Evolutionary conservation across 352 stramenopile genomes (phyloP).

Genomic region (Phytophthora vignae): DNA sequence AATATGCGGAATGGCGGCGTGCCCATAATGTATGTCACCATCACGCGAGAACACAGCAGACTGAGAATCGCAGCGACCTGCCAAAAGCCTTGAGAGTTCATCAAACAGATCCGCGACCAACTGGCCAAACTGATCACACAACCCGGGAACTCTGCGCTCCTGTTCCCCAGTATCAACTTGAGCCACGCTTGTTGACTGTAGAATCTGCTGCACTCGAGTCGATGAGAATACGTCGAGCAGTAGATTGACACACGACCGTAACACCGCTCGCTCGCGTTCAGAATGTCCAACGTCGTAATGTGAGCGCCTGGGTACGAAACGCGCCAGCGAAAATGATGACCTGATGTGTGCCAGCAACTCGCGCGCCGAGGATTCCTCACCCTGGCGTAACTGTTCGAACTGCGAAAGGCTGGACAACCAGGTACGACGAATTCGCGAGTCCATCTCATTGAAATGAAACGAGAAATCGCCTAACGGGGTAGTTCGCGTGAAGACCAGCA

Average conservation of each 20-base stretch:
- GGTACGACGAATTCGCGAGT: constrained; percentile 2
- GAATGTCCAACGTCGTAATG: neutral
- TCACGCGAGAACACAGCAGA: neutral
- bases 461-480: constrained; percentile 4
- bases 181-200: neutral
- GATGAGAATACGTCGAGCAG: constrained; percentile 6
- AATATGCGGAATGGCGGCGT: neutral
- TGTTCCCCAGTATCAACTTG: neutral
- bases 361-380: neutral
- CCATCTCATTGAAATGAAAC: constrained; percentile 13
- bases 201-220: constrained; percentile 7
- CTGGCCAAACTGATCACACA: constrained; percentile 12
- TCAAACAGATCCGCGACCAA: constrained; percentile 5
- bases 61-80: neutral
- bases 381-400: neutral
- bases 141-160: neutral
- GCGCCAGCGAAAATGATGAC: constrained; percentile 2
- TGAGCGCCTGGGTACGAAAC: neutral
- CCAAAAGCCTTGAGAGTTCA: neutral
- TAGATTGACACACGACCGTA: constrained; percentile 10
- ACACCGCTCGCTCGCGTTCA: neutral
- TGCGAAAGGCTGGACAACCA: constrained; percentile 1
- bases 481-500: constrained; percentile 3
- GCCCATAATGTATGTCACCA: neutral
- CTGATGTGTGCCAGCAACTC: neutral